These are phyloP conservation scores for Hypoxylon sp. DNA, from an alignment of 2,329 filamentous ascomycete species.

Conservation along the genomic window DNA sequence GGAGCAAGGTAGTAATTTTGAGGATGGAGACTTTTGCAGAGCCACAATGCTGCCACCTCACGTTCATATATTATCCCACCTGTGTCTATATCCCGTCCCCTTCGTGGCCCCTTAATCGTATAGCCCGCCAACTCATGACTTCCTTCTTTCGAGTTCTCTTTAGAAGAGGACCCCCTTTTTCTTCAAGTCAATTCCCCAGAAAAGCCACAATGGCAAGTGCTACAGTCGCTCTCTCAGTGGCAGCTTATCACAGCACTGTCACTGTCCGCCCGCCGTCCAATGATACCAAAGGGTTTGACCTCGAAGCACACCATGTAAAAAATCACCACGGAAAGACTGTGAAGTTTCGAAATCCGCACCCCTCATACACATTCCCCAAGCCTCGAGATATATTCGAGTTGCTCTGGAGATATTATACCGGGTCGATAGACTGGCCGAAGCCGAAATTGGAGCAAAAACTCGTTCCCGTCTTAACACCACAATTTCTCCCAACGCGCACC, in stretches of 20 bases:
- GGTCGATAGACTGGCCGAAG: conserved; percentile 63
- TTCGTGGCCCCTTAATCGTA: background rate
- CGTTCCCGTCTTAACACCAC: conserved; percentile 76
- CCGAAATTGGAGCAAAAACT: conserved; percentile 69
- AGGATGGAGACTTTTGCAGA: background rate
- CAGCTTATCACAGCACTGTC: conserved; percentile 49
- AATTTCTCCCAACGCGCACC: conserved; percentile 74
- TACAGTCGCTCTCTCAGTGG: conserved; percentile 46
- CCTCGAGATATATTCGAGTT: conserved; percentile 24
- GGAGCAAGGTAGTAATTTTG: background rate
- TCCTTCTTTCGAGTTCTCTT: conserved; percentile 35
- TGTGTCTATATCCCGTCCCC: background rate
- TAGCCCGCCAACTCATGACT: conserved; percentile 22
- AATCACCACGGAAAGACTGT: conserved; percentile 57
- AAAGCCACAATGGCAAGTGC: conserved; percentile 44
- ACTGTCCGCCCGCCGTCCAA: conserved; percentile 48
- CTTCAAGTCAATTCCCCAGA: conserved; percentile 30
- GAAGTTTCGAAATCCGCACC: conserved; percentile 67
- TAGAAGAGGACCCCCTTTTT: conserved; percentile 25
- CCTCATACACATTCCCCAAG: conserved; percentile 58
- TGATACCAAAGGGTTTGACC: conserved; percentile 60
- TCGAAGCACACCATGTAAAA: conserved; percentile 65
- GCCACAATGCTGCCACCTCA: conserved; percentile 15
- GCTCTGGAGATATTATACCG: conserved; percentile 5
- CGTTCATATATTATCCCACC: background rate